These are phyloP conservation scores for Nicotiana otophora DNA, from an alignment of 257 asterid species.

Conservation along the genomic window DNA sequence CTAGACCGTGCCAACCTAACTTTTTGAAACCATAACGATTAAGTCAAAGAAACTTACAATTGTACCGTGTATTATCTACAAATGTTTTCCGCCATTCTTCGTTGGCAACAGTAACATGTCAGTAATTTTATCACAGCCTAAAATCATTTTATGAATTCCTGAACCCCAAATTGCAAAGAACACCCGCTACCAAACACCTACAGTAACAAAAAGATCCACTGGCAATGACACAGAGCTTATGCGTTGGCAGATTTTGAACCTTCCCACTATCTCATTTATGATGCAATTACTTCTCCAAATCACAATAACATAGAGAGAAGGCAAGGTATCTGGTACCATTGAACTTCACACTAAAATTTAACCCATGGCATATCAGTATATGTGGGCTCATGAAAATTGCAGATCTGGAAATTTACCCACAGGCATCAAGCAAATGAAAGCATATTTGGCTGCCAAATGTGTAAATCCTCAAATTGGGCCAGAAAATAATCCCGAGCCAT, in stretches of 20 bases:
- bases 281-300: not conserved
- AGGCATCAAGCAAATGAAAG: not conserved
- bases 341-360: not conserved
- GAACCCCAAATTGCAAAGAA: not conserved
- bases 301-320: not conserved
- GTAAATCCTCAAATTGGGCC: not conserved
- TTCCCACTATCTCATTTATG: not conserved
- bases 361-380: not conserved
- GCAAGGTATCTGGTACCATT: not conserved
- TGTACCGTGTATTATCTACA: not conserved
- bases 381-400: not conserved
- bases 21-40: not conserved
- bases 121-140: not conserved
- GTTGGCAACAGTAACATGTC: not conserved
- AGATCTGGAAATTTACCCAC: not conserved
- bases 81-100: not conserved
- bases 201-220: not conserved
- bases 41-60: slow-evolving; percentile 5
- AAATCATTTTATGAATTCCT: not conserved
- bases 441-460: slow-evolving; percentile 1
- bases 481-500: not conserved
- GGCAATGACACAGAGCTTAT: not conserved
- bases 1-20: not conserved
- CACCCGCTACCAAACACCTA: not conserved
- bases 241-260: not conserved